Conservation (phyloP, 2,329 filamentous ascomycete species). For the Cordyceps javanica region DNA sequence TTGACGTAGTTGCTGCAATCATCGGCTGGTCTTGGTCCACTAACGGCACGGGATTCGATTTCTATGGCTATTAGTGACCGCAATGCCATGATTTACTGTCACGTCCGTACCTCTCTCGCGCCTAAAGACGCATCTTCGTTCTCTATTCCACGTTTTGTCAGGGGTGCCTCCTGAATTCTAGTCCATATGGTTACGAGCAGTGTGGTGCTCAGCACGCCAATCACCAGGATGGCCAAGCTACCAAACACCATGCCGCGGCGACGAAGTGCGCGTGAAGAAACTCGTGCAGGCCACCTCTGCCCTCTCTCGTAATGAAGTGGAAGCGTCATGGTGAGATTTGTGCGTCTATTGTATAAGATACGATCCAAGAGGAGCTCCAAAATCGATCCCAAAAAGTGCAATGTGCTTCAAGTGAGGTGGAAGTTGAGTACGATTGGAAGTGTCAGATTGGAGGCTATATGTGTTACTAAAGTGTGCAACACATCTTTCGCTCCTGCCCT, state of each 20-base stretch:
- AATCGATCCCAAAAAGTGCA: constrained; percentile 16
- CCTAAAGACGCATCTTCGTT: neutral
- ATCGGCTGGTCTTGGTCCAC: neutral
- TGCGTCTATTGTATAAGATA: constrained; percentile 15
- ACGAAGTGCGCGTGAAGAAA: constrained; percentile 10
- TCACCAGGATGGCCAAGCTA: neutral
- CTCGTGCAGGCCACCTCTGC: constrained; percentile 1
- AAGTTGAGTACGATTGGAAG: neutral
- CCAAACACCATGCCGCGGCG: constrained; percentile 9
- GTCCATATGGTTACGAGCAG: neutral
- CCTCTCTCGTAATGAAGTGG: neutral
- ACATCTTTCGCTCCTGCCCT: neutral
- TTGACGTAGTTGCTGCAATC: neutral
- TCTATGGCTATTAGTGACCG: neutral
- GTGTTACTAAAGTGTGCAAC: neutral
- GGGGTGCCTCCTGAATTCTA: too few relatives aligned
- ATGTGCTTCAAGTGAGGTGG: neutral
- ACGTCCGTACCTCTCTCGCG: neutral
- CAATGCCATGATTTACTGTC: neutral
- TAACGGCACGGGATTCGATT: neutral
- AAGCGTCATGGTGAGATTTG: neutral
- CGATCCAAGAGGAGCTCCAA: constrained; percentile 22
- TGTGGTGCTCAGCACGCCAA: neutral
- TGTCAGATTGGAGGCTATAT: neutral
- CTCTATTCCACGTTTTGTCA: neutral